These are phyloP conservation scores for Nakazawaea wyomingensis DNA, from an alignment of 805 yeast species.

Conservation along the genomic window DNA sequence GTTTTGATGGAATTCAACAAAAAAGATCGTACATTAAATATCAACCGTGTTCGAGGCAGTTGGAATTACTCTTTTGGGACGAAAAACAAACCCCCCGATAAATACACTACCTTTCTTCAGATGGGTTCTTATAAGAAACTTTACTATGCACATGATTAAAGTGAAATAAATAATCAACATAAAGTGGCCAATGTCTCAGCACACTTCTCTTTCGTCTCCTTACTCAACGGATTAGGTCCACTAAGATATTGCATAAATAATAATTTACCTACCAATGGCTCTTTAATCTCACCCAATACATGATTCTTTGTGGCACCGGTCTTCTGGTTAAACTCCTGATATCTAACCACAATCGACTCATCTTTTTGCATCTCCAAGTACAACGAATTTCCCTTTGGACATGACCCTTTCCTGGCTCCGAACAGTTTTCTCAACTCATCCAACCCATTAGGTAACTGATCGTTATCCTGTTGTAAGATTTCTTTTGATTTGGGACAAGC, in stretches of 20 bases:
- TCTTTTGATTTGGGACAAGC: constrained; percentile 58
- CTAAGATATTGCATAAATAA: constrained; percentile 72
- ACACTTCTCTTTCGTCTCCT: constrained; percentile 42
- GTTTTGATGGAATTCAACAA: no score
- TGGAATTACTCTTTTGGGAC: no score
- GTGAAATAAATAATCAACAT: background rate
- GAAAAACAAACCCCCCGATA: no score
- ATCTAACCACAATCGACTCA: constrained; percentile 42
- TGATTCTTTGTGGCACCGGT: background rate
- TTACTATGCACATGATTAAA: no score
- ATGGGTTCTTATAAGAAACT: no score
- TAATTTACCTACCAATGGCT: constrained; percentile 60
- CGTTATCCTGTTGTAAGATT: constrained; percentile 34
- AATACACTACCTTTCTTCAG: no score
- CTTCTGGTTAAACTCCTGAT: constrained; percentile 33
- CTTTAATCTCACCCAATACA: constrained; percentile 22
- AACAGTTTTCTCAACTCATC: constrained; percentile 62
- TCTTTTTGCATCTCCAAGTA: constrained; percentile 47
- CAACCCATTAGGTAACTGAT: constrained; percentile 54
- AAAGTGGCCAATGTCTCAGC: constrained; percentile 19
- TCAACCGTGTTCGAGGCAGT: no score
- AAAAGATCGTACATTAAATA: no score
- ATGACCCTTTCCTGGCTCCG: constrained; percentile 56
- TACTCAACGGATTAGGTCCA: constrained; percentile 62
- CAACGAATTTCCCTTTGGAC: constrained; percentile 68